Base-by-base conservation (phyloP, 179 eudicot genomes). In the Beta lomatogona region DNA sequence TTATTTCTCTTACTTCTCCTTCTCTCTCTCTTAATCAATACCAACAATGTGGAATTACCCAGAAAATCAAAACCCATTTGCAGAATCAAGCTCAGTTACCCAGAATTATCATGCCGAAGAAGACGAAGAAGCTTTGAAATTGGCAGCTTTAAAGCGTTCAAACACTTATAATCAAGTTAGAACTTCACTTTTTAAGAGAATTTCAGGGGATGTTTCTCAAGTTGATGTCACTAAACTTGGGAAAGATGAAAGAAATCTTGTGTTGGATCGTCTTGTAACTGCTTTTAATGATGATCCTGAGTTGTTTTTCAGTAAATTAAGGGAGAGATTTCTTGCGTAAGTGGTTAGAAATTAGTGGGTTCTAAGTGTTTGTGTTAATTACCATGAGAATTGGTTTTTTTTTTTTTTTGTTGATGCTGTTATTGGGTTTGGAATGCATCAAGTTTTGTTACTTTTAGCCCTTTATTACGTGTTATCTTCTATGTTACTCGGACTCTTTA, bases 291-390 rank as follows among this genome's bases (percentile, higher is more conserved):
- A 80, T 61, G 90, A 92, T 69, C 87, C 89, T 36, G 84, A 80
- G 77, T 3, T 74, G 78, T 92, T 94, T 73, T 91, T 92, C 64
- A 22, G 52, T 53, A 87, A 90, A 65, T 83, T 92, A 52, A 83
- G 89, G 63, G 81, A 81, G 64, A 81, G 98, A 85, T 94, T 93
- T 84, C 89, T 86, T 78, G 91, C 81, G 98, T 93, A 85, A 85
- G 98, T 82, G n/a, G 19, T 78, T 79, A 19, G 10, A 22, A 69
- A 19, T 6, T 55, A 9, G 11, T 79, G 72, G 53, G 45, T 52
- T 25, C 54, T 22, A 72, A 53, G 52, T 73, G 12, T 80, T 73
- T 80, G 71, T 73, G 70, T 41, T 64, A 52, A 63, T 63, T 63
- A 1, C n/a, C 28, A 22, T 81, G 66, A 74, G 57, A 36, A 68